A percentile compares a stretch with the other conserved stretches of the same genome.
These are phyloP conservation scores for Debaryomyces fabryi DNA, from an alignment of 1,139 yeast species.

Conservation along the genomic window DNA sequence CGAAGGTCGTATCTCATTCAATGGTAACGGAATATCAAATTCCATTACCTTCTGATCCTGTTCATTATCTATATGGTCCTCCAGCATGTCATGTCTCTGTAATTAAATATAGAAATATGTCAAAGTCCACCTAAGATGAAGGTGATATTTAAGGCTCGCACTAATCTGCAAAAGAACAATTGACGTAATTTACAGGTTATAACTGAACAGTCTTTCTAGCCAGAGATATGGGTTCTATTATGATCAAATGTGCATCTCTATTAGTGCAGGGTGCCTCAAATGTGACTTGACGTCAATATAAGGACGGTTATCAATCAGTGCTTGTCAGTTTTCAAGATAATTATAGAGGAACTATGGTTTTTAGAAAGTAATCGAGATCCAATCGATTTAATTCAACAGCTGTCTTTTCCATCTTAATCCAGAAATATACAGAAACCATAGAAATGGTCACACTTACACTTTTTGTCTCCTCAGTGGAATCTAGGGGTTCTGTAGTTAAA, in stretches of 20 bases:
- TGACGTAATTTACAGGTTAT: not conserved
- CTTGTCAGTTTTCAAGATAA: not conserved
- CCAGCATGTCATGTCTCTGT: conserved; percentile 27
- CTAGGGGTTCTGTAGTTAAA: not conserved
- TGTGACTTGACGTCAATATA: too few relatives aligned
- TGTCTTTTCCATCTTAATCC: not conserved
- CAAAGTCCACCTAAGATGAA: not conserved
- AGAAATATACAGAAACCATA: not conserved
- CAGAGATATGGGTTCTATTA: not conserved
- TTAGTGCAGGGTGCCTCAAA: not conserved
- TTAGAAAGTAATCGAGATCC: not conserved
- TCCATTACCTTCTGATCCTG: conserved; percentile 26
- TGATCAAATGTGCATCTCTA: not conserved
- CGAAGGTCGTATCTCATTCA: conserved; percentile 15
- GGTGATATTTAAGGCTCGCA: not conserved
- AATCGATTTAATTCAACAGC: not conserved
- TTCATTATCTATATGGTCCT: conserved; percentile 23
- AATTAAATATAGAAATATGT: not conserved
- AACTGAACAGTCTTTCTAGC: not conserved
- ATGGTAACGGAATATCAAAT: conserved; percentile 29
- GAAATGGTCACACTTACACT: too few relatives aligned
- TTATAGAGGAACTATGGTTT: not conserved
- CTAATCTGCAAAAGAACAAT: conserved; percentile 4
- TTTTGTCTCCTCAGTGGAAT: too few relatives aligned
- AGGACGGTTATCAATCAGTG: too few relatives aligned